These are phyloP conservation scores for Medicago arabica DNA, from an alignment of 306 rosid species.

Conservation along the genomic window DNA sequence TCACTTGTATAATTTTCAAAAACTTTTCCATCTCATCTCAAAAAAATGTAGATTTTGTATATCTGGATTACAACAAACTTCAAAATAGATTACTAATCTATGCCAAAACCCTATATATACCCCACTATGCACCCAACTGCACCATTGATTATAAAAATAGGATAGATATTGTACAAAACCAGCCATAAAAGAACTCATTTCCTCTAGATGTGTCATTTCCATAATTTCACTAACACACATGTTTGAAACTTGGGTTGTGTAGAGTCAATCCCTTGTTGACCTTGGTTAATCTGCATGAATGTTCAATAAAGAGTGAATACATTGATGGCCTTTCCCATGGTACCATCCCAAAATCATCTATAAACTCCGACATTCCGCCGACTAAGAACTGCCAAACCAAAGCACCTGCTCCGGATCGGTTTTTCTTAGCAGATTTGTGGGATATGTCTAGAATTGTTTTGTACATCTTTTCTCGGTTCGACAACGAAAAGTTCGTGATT, in stretches of 20 bases:
- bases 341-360: conserved; percentile 84
- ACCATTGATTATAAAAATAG: conserved; percentile 38
- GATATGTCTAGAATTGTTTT: conserved; percentile 59
- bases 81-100: conserved; percentile 41
- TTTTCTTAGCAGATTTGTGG: conserved; percentile 83
- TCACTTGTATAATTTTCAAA: conserved; percentile 15
- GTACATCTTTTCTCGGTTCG: conserved; percentile 70
- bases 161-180: conserved; percentile 40
- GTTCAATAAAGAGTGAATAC: conserved; percentile 58
- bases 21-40: conserved; percentile 29
- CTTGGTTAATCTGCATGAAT: conserved; percentile 81
- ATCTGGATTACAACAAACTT: conserved; percentile 41
- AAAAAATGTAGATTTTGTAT: conserved; percentile 7
- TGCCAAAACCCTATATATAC: conserved; percentile 50
- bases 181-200: conserved; percentile 37
- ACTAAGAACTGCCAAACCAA: conserved; percentile 88
- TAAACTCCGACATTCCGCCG: conserved; percentile 75
- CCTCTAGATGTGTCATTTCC: conserved; percentile 37
- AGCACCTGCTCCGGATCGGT: conserved; percentile 79
- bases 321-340: conserved; percentile 71
- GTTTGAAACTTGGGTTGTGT: conserved; percentile 53
- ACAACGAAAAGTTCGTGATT: conserved; percentile 58
- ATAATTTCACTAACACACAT: conserved; percentile 54
- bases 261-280: conserved; percentile 56
- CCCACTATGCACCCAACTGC: conserved; percentile 37